Evolutionary conservation across 108 stramenopile genomes (phyloP).

Genomic region (Nitzschia inconspicua): DNA sequence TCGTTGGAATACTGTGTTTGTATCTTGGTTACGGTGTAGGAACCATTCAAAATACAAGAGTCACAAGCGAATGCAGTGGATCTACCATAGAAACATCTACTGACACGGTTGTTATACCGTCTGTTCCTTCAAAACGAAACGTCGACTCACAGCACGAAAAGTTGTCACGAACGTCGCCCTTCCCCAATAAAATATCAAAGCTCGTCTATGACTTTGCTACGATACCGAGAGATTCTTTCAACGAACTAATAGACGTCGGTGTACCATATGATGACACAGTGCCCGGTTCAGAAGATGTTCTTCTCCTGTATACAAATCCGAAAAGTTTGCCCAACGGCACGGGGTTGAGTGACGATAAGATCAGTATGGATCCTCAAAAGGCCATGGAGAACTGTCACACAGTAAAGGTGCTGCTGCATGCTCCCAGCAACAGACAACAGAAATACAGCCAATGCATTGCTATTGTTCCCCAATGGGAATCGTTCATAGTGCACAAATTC

Average conservation of each 20-base stretch:
- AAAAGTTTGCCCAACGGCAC: neutral
- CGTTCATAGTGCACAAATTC: neutral
- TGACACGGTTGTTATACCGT: neutral
- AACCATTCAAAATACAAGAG: neutral
- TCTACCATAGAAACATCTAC: neutral
- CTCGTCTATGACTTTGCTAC: conserved; percentile 6
- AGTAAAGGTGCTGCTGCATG: conserved; percentile 2
- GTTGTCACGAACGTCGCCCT: neutral
- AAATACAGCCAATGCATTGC: neutral
- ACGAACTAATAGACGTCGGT: neutral
- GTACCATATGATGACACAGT: conserved; percentile 1
- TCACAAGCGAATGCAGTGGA: neutral
- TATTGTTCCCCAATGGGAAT: conserved; percentile 2
- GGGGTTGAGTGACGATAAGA: neutral
- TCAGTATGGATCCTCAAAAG: neutral
- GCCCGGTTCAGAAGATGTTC: conserved; percentile 4
- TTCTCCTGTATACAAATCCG: neutral
- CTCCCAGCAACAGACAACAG: neutral
- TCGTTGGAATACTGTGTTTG: conserved; percentile 32
- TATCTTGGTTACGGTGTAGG: conserved; percentile 19
- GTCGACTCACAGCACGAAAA: neutral
- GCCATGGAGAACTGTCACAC: conserved; percentile 3
- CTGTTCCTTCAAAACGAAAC: neutral
- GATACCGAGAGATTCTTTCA: neutral
- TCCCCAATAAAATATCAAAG: neutral